phyloP scores from a whole-genome alignment of 148 eudicot species.

The Nyssa sinensis region DNA sequence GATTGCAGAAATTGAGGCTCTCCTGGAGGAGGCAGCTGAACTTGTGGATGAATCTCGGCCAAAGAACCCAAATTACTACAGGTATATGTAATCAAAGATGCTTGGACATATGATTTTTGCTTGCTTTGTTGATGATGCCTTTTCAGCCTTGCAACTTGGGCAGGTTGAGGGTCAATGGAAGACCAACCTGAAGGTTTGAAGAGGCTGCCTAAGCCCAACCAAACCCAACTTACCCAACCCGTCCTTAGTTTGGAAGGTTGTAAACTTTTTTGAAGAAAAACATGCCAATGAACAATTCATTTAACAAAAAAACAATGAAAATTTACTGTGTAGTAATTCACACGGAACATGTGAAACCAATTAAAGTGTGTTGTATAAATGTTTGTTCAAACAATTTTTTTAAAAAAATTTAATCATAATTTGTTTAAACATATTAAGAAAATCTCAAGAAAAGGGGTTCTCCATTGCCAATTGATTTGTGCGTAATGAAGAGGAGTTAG shows the following conservation, averaged over 20 bases:
- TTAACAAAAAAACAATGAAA: neutral
- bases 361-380: neutral
- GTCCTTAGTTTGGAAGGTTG: neutral
- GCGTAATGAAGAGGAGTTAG: too few relatives aligned
- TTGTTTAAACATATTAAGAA: too few relatives aligned
- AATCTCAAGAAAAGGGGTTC: too few relatives aligned
- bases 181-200: neutral
- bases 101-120: neutral
- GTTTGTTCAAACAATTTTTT: neutral
- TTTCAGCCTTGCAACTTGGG: constrained; percentile 1
- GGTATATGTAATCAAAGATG: constrained; percentile 35
- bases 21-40: constrained; percentile 97
- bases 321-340: neutral
- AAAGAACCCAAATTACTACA: constrained; percentile 91
- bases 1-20: constrained; percentile 78
- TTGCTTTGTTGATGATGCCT: neutral
- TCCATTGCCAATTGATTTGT: too few relatives aligned
- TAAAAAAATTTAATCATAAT: too few relatives aligned
- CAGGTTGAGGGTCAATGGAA: neutral
- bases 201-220: neutral
- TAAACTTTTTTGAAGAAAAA: neutral
- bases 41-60: constrained; percentile 78
- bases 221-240: too few relatives aligned
- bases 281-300: neutral
- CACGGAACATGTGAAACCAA: neutral